Evolutionary conservation across 495 filamentous ascomycete genomes (phyloP).

Genomic region (Hypoxylon lienhwacheense): DNA sequence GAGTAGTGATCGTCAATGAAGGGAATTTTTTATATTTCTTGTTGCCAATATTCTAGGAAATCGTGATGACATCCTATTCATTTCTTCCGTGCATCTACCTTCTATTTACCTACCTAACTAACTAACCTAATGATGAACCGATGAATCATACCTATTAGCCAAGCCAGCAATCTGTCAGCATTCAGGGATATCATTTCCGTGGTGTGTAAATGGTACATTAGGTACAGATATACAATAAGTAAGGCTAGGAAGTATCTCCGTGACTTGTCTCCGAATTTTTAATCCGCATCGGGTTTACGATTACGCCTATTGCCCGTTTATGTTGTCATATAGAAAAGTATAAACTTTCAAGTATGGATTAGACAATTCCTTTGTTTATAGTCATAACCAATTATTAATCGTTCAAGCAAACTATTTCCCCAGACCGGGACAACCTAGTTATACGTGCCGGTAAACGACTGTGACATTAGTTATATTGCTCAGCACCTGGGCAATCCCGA

Average conservation of each 20-base stretch:
- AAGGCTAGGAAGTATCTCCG: not conserved
- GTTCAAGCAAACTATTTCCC: slow-evolving; percentile 3
- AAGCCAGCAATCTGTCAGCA: no score
- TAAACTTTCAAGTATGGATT: no score
- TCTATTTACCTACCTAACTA: not conserved
- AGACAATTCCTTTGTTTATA: no score
- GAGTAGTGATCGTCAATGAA: slow-evolving; percentile 11
- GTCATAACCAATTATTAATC: slow-evolving; percentile 4
- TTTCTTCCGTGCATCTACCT: no score
- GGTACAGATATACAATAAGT: not conserved
- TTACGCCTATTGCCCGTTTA: slow-evolving; percentile 17
- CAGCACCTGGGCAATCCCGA: slow-evolving; percentile 35
- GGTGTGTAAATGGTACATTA: no score
- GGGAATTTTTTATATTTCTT: not conserved
- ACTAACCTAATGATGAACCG: not conserved
- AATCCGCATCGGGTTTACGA: slow-evolving; percentile 24
- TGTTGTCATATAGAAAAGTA: not conserved
- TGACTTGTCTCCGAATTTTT: slow-evolving; percentile 4
- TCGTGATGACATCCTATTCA: slow-evolving; percentile 3
- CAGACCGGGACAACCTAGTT: slow-evolving; percentile 2
- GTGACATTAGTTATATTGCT: slow-evolving; percentile 25
- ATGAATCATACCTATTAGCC: slow-evolving; percentile 19
- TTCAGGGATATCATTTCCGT: not conserved
- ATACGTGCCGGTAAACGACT: not conserved
- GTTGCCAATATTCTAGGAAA: slow-evolving; percentile 7